These are phyloP conservation scores for Stylonectria norvegica DNA, from an alignment of 2,329 filamentous ascomycete genomes.

Conservation along the genomic window DNA sequence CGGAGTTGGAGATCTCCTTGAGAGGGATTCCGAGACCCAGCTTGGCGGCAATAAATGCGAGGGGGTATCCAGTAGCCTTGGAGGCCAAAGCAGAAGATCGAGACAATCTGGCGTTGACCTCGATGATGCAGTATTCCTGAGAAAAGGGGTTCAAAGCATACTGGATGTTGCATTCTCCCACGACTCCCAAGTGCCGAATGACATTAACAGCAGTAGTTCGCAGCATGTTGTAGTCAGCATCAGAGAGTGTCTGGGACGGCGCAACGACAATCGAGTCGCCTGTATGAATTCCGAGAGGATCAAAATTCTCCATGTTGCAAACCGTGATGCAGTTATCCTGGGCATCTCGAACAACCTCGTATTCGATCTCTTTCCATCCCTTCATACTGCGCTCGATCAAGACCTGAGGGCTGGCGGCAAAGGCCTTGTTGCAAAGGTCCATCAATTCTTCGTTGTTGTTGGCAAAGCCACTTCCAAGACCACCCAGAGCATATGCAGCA, in stretches of 20 bases:
- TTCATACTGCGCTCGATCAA: conserved; percentile 99
- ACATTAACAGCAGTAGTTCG: conserved; percentile 95
- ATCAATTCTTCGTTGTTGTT: conserved; percentile 79
- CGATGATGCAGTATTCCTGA: conserved; percentile 96
- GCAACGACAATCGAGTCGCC: conserved; percentile 98
- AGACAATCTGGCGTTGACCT: conserved; percentile 95
- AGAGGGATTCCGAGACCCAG: conserved; percentile 90
- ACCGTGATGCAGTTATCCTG: conserved; percentile 99
- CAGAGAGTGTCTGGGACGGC: conserved; percentile 91
- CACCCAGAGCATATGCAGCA: conserved; percentile 92
- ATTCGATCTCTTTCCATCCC: conserved; percentile 99
- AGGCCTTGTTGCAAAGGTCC: conserved; percentile 89
- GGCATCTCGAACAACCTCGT: conserved; percentile 93
- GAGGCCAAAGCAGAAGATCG: conserved; percentile 93
- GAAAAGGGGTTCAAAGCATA: conserved; percentile 96
- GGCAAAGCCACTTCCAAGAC: conserved; percentile 92
- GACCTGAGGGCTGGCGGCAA: conserved; percentile 92
- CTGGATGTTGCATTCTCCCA: conserved; percentile 98
- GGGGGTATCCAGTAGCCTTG: conserved; percentile 93
- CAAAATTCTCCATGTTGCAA: conserved; percentile 99
- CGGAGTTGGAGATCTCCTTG: conserved; percentile 94
- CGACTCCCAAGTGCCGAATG: conserved; percentile 92
- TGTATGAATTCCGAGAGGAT: conserved; percentile 95
- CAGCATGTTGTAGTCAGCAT: conserved; percentile 99
- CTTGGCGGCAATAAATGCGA: conserved; percentile 96